A percentile compares a stretch with the other conserved stretches of the same genome.
These are phyloP conservation scores for Nakazawaea ernobii DNA, from an alignment of 805 yeast species.

Conservation along the genomic window DNA sequence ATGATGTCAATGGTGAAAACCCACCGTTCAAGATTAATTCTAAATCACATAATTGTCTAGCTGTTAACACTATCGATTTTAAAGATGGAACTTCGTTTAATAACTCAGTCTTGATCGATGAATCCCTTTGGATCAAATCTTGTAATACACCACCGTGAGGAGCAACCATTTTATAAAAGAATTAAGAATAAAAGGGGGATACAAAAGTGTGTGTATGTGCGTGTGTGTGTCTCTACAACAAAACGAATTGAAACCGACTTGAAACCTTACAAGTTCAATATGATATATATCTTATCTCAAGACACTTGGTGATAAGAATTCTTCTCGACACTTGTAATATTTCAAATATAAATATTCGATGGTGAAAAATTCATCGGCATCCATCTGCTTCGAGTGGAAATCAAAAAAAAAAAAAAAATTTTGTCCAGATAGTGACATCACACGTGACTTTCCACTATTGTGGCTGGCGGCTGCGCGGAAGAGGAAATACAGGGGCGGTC, in stretches of 20 bases:
- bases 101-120: slow-evolving; percentile 48
- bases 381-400: too few relatives aligned
- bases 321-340: too few relatives aligned
- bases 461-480: background rate
- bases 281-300: too few relatives aligned
- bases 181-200: too few relatives aligned
- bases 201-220: too few relatives aligned
- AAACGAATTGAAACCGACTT: too few relatives aligned
- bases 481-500: background rate
- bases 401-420: too few relatives aligned
- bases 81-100: slow-evolving; percentile 51
- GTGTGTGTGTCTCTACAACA: too few relatives aligned
- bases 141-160: slow-evolving; percentile 93
- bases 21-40: slow-evolving; percentile 93
- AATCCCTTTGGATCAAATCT: slow-evolving; percentile 82
- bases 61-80: slow-evolving; percentile 54
- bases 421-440: background rate
- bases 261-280: too few relatives aligned
- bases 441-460: slow-evolving; percentile 9
- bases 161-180: slow-evolving; percentile 62
- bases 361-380: background rate
- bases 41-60: slow-evolving; percentile 88
- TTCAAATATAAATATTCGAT: too few relatives aligned
- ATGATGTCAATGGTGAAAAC: slow-evolving; percentile 77
- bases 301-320: too few relatives aligned